Conservation (phyloP, 2,329 filamentous ascomycete genomes). For the Aspergillus clavatus region DNA sequence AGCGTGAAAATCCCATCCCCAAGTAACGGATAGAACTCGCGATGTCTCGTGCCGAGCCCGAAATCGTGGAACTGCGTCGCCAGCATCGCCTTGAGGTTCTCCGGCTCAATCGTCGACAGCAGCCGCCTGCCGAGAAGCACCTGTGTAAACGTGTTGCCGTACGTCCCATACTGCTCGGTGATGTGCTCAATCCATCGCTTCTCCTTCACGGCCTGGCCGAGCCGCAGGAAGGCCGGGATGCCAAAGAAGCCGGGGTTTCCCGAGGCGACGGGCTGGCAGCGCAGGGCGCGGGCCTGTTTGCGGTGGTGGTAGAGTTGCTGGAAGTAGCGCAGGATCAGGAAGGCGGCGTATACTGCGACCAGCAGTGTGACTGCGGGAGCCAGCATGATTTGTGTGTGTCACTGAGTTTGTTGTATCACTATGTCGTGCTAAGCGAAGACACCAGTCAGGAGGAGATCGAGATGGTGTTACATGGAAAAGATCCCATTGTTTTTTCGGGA, state of each 20-base stretch:
- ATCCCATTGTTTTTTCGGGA: too few species aligned
- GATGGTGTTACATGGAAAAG: too few species aligned
- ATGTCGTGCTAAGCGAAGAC: not conserved
- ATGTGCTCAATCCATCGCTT: slow-evolving; percentile 30
- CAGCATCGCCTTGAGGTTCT: slow-evolving; percentile 78
- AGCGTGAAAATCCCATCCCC: slow-evolving; percentile 58
- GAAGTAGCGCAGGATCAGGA: slow-evolving; percentile 21
- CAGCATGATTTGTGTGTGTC: slow-evolving; percentile 18
- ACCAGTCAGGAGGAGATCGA: too few species aligned
- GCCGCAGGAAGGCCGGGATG: slow-evolving; percentile 20
- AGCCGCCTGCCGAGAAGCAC: slow-evolving; percentile 16
- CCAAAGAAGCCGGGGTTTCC: slow-evolving; percentile 18
- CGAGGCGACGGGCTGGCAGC: slow-evolving; percentile 20
- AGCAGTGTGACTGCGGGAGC: slow-evolving; percentile 15
- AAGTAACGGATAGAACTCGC: slow-evolving; percentile 50
- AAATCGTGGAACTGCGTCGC: slow-evolving; percentile 79
- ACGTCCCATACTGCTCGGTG: slow-evolving; percentile 17
- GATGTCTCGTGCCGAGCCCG: slow-evolving; percentile 71
- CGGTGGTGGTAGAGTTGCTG: slow-evolving; percentile 19
- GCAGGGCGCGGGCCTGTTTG: slow-evolving; percentile 21
- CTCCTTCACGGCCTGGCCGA: slow-evolving; percentile 23
- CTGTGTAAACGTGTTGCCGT: slow-evolving; percentile 25
- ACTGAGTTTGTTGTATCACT: not conserved
- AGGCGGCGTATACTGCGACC: slow-evolving; percentile 17
- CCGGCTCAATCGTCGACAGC: slow-evolving; percentile 34